These are phyloP conservation scores for Starmerella geochares DNA, from an alignment of 805 yeast genomes.

Conservation along the genomic window DNA sequence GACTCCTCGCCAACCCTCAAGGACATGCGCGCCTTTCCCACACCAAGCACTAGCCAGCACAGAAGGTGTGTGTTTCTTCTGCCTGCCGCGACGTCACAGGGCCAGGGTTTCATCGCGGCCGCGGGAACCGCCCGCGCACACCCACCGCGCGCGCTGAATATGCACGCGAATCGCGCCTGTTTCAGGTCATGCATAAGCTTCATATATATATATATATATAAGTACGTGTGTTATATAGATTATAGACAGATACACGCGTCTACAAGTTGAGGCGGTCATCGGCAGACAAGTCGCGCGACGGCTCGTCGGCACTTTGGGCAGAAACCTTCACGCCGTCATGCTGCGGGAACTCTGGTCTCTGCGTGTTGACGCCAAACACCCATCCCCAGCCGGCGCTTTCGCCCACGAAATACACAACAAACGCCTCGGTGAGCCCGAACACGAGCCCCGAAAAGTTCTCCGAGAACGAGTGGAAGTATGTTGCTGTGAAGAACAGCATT, in stretches of 20 bases:
- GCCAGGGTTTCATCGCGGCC: background rate
- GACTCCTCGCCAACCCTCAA: constrained; percentile 1
- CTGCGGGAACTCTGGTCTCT: background rate
- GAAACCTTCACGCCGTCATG: background rate
- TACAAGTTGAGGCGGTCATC: too few species aligned
- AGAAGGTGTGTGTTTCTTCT: background rate
- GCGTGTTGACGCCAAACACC: constrained; percentile 7
- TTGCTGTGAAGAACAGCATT: constrained; percentile 75
- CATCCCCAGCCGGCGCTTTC: constrained; percentile 8
- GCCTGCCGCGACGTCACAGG: background rate
- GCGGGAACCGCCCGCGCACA: background rate
- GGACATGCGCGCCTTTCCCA: background rate
- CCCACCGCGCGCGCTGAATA: too few species aligned
- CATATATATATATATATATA: too few species aligned
- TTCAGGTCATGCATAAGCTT: too few species aligned
- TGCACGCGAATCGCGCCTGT: too few species aligned
- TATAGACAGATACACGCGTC: too few species aligned
- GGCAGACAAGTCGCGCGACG: background rate
- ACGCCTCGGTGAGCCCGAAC: constrained; percentile 45
- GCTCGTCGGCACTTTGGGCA: background rate
- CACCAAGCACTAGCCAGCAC: background rate
- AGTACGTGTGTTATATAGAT: too few species aligned
- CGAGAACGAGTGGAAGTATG: constrained; percentile 68
- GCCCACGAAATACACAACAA: constrained; percentile 36
- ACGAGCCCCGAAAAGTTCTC: constrained; percentile 67